A percentile compares a stretch with the other conserved stretches of the same genome.
phyloP scores from a whole-genome alignment of 1,139 yeast genomes.

The Lizanozyma gosingica region DNA sequence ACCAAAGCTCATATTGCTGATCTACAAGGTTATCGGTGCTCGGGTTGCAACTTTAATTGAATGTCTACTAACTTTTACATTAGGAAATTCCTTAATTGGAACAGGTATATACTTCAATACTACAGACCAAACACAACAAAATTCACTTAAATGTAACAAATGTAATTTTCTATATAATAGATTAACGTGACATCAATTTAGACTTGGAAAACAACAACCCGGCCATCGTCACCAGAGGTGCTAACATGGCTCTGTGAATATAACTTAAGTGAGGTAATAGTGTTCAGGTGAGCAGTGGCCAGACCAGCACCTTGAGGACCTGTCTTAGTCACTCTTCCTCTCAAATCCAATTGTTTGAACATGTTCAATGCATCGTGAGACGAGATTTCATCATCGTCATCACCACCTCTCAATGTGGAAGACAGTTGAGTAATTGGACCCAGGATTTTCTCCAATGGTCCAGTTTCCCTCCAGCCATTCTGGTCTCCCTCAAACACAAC shows the following conservation, averaged over 20 bases:
- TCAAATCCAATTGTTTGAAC: constrained; percentile 93
- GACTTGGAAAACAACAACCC: constrained; percentile 32
- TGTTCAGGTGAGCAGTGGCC: constrained; percentile 83
- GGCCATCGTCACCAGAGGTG: constrained; percentile 41
- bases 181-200: constrained; percentile 5
- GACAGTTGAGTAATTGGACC: constrained; percentile 33
- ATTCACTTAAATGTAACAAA: constrained; percentile 1
- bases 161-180: background rate
- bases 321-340: constrained; percentile 62
- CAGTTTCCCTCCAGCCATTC: constrained; percentile 58
- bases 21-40: background rate
- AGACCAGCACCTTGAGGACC: constrained; percentile 40
- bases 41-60: too few relatives aligned
- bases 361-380: constrained; percentile 84
- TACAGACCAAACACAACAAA: background rate
- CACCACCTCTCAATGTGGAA: constrained; percentile 17
- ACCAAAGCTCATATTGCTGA: constrained; percentile 28
- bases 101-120: background rate
- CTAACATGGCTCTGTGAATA: constrained; percentile 27
- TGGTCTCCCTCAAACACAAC: constrained; percentile 70
- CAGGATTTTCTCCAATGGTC: constrained; percentile 46
- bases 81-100: too few relatives aligned
- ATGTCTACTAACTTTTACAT: background rate
- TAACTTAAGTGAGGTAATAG: constrained; percentile 56
- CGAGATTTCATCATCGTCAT: constrained; percentile 50